These are phyloP conservation scores for Nidularia pulvinata DNA, from an alignment of 768 basidiomycete genomes.

Conservation along the genomic window DNA sequence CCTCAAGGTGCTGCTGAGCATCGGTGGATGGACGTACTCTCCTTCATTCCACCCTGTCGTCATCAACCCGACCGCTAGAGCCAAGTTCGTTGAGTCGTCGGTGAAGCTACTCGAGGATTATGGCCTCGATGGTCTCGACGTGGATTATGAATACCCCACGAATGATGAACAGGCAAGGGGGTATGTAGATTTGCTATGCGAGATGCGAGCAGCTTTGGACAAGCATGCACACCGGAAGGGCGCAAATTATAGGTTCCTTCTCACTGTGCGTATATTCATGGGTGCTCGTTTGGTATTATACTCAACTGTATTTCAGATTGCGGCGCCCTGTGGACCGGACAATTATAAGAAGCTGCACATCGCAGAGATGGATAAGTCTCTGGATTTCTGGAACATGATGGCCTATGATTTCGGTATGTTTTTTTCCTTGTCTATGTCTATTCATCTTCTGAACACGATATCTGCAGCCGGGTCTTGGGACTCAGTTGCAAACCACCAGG, in stretches of 20 bases:
- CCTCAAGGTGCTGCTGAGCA: constrained; percentile 81
- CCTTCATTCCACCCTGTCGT: constrained; percentile 86
- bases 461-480: constrained; percentile 78
- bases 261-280: constrained; percentile 58
- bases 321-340: constrained; percentile 89
- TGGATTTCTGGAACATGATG: constrained; percentile 99
- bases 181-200: constrained; percentile 80
- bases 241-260: constrained; percentile 60
- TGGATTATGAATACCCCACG: constrained; percentile 93
- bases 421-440: background rate
- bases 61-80: constrained; percentile 55
- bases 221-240: constrained; percentile 61
- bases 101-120: constrained; percentile 87
- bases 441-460: constrained; percentile 1
- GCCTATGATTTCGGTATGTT: constrained; percentile 78
- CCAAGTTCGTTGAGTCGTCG: constrained; percentile 79
- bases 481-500: constrained; percentile 74
- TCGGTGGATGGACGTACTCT: constrained; percentile 96
- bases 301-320: constrained; percentile 51
- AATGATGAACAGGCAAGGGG: constrained; percentile 77
- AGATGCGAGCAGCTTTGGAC: constrained; percentile 77
- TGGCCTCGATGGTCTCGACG: constrained; percentile 89
- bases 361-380: constrained; percentile 81
- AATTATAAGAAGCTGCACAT: constrained; percentile 83
- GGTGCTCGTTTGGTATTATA: background rate